A percentile compares a stretch with the other conserved stretches of the same genome.
These are phyloP conservation scores for Russula sp. DNA, from an alignment of 768 basidiomycete species.

Conservation along the genomic window DNA sequence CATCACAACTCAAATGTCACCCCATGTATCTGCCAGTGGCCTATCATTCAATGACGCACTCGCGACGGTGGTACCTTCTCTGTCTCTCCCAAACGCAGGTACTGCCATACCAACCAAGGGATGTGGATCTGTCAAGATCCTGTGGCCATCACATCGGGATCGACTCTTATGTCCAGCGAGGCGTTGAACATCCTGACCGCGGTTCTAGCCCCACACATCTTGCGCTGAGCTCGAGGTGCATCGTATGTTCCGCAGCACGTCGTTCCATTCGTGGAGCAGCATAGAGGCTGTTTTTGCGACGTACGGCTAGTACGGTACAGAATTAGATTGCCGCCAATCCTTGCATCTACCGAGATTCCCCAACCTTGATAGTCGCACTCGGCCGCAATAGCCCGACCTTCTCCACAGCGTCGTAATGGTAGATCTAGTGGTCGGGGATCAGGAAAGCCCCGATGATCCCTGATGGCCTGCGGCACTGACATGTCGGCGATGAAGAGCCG, in stretches of 20 bases:
- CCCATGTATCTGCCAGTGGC: neutral
- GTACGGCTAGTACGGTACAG: slow-evolving; percentile 11
- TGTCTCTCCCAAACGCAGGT: neutral
- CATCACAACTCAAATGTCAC: slow-evolving; percentile 8
- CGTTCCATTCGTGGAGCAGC: slow-evolving; percentile 12
- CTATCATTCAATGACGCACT: neutral
- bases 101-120: slow-evolving; percentile 10
- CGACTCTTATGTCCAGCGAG: neutral
- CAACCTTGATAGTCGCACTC: slow-evolving; percentile 10
- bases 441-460: no score
- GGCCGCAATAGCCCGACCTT: neutral
- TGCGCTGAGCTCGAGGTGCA: slow-evolving; percentile 12
- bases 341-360: slow-evolving; percentile 9
- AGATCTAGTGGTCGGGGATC: no score
- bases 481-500: no score
- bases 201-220: slow-evolving; percentile 19
- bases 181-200: slow-evolving; percentile 15
- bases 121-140: slow-evolving; percentile 12
- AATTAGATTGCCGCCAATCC: neutral
- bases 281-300: slow-evolving; percentile 9
- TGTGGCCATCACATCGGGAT: slow-evolving; percentile 1
- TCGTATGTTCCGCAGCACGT: slow-evolving; percentile 9
- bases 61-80: neutral
- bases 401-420: neutral
- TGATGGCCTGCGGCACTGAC: no score